Percentiles rank a stretch among this genome's conserved stretches.
These are phyloP conservation scores for maize (Zea mays) DNA, from an alignment of 176 grass and related monocot species.

Conservation along the genomic window Zm-B73-REFERENCE-NAM-5.0 NC_050103.1:159332001-159332500, in stretches of 20 bases:
- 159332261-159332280: constrained; percentile 74
- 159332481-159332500: constrained; percentile 54
- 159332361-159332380: constrained; percentile 27
- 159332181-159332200: constrained; percentile 46
- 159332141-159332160: constrained; percentile 35
- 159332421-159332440: constrained; percentile 39
- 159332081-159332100: constrained; percentile 35
- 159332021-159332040: constrained; percentile 16
- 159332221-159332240: constrained; percentile 73
- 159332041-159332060: constrained; percentile 58
- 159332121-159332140: constrained; percentile 28
- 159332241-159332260: constrained; percentile 70
- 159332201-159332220: constrained; percentile 69
- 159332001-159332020: constrained; percentile 12
- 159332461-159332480: constrained; percentile 41
- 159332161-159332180: constrained; percentile 23
- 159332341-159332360: constrained; percentile 60
- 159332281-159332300: constrained; percentile 62
- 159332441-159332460: background rate
- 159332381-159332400: background rate
- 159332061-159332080: too few species aligned
- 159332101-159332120: constrained; percentile 38
- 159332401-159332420: constrained; percentile 14
- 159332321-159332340: constrained; percentile 59
- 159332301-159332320: constrained; percentile 74